Conservation (phyloP, 176 grass and related monocot species). For the Lolium multiflorum region DNA sequence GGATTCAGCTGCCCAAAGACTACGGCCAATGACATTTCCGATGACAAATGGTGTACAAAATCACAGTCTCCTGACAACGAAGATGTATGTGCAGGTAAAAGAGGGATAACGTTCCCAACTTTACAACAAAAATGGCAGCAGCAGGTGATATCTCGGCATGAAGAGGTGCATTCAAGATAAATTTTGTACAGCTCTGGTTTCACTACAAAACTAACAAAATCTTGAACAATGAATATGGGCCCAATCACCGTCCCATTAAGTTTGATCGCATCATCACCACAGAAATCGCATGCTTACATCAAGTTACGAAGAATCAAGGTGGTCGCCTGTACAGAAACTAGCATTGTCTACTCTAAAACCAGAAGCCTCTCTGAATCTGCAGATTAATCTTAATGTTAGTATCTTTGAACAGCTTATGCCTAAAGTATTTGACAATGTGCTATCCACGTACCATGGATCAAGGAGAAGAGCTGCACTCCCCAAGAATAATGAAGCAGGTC, state of each 20-base stretch:
- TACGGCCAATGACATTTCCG: background rate
- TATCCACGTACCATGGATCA: constrained; percentile 33
- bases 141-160: background rate
- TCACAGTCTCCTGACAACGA: constrained; percentile 13
- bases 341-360: constrained; percentile 55
- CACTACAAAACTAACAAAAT: constrained; percentile 53
- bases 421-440: constrained; percentile 11
- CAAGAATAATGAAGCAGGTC: constrained; percentile 37
- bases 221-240: constrained; percentile 45
- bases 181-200: constrained; percentile 39
- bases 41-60: constrained; percentile 31
- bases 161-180: constrained; percentile 35
- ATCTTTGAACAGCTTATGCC: background rate
- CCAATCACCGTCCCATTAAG: constrained; percentile 26
- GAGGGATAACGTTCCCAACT: background rate
- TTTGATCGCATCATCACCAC: constrained; percentile 30
- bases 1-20: background rate
- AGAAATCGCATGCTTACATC: constrained; percentile 47
- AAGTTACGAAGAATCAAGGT: constrained; percentile 42
- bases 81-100: constrained; percentile 45
- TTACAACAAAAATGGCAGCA: constrained; percentile 35
- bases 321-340: constrained; percentile 59
- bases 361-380: constrained; percentile 43
- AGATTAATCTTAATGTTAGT: constrained; percentile 22
- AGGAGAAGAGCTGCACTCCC: constrained; percentile 15